Evolutionary conservation across 768 basidiomycete genomes (phyloP).

Genomic region (Auricularia sp.): DNA sequence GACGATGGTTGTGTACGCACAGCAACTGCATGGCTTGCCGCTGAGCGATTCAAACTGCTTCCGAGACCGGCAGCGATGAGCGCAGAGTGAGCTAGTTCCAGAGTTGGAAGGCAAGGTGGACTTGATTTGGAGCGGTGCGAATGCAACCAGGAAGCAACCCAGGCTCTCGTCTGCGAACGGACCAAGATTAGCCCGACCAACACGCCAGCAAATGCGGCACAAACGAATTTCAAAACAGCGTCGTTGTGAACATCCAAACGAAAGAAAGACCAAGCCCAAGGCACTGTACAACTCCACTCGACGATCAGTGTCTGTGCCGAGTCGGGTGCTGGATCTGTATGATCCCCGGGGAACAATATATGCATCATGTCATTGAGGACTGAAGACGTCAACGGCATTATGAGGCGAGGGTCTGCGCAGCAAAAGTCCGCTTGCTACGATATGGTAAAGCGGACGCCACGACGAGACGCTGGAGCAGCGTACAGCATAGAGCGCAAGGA

Average conservation of each 20-base stretch:
- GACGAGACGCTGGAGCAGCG: conserved; percentile 3
- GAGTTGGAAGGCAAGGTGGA: not conserved
- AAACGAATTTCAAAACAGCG: not conserved
- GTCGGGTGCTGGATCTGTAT: not conserved
- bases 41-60: too few relatives aligned
- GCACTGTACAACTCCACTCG: not conserved
- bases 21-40: too few relatives aligned
- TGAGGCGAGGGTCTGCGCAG: not conserved
- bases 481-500: conserved; percentile 33
- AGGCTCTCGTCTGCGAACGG: not conserved
- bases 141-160: not conserved
- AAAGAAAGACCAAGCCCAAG: not conserved
- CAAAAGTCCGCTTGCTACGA: not conserved
- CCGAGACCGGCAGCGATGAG: not conserved
- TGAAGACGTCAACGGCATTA: not conserved
- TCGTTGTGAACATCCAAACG: not conserved
- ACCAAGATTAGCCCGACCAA: not conserved
- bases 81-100: not conserved
- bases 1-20: too few relatives aligned
- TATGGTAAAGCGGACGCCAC: not conserved
- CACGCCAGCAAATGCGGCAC: not conserved
- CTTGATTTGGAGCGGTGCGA: not conserved
- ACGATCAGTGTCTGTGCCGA: not conserved
- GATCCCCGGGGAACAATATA: not conserved
- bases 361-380: not conserved